Conservation (phyloP, 805 yeast genomes). For the Clavispora phyllophila region DNA sequence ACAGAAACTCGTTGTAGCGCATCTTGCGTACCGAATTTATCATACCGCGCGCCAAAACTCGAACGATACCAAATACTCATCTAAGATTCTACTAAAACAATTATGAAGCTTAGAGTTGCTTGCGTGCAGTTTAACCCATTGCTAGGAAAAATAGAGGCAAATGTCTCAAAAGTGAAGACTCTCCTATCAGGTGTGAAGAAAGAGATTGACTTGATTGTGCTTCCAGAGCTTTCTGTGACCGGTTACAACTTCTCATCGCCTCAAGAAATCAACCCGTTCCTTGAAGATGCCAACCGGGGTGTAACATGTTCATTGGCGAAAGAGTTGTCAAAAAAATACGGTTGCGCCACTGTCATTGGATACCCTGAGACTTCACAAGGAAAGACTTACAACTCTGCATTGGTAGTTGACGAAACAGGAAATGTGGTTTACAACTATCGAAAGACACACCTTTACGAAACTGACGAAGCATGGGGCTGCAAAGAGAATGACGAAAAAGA, state of each 20-base stretch:
- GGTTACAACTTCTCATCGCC: slow-evolving; percentile 65
- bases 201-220: slow-evolving; percentile 59
- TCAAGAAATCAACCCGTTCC: slow-evolving; percentile 48
- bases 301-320: slow-evolving; percentile 54
- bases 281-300: slow-evolving; percentile 46
- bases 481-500: slow-evolving; percentile 54
- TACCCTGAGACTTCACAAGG: slow-evolving; percentile 59
- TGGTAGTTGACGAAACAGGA: slow-evolving; percentile 59
- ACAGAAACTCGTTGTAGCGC: too few relatives aligned
- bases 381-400: slow-evolving; percentile 64
- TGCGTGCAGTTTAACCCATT: slow-evolving; percentile 64
- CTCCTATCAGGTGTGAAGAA: slow-evolving; percentile 27
- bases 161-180: slow-evolving; percentile 42
- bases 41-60: too few relatives aligned
- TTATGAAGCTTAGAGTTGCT: slow-evolving; percentile 57
- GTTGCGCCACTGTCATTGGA: slow-evolving; percentile 72
- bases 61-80: too few relatives aligned
- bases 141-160: slow-evolving; percentile 54
- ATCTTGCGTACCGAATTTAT: too few relatives aligned
- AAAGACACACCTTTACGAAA: slow-evolving; percentile 69
- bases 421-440: slow-evolving; percentile 59
- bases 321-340: slow-evolving; percentile 41
- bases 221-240: slow-evolving; percentile 82
- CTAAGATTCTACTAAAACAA: too few relatives aligned
- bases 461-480: slow-evolving; percentile 82